Evolutionary conservation across 805 yeast genomes (phyloP).

Genomic region (Candida dajiaensis): DNA sequence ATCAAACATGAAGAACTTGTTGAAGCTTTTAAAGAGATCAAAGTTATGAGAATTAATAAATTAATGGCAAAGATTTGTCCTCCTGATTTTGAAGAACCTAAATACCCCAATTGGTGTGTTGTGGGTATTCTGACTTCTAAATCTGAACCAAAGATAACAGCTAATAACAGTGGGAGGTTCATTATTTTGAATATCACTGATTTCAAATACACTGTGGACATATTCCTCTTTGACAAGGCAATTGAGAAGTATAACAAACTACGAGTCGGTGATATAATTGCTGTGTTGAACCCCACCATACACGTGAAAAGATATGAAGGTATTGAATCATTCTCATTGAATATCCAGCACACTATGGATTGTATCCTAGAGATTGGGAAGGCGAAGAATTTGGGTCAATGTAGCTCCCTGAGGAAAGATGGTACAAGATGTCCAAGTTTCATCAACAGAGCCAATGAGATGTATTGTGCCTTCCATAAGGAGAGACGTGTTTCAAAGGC

Average conservation of each 20-base stretch:
- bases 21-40: conserved; percentile 38
- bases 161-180: conserved; percentile 43
- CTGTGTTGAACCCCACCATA: conserved; percentile 68
- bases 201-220: conserved; percentile 51
- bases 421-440: conserved; percentile 54
- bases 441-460: conserved; percentile 46
- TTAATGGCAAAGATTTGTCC: conserved; percentile 60
- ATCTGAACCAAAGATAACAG: conserved; percentile 42
- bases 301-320: conserved; percentile 25
- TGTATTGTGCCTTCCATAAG: conserved; percentile 67
- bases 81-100: conserved; percentile 65
- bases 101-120: conserved; percentile 70
- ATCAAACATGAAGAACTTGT: conserved; percentile 32
- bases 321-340: conserved; percentile 43
- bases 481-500: conserved; percentile 48
- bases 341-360: conserved; percentile 43
- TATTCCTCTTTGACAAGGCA: conserved; percentile 62
- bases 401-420: conserved; percentile 42
- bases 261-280: conserved; percentile 67
- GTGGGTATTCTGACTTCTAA: conserved; percentile 65
- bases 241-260: conserved; percentile 70
- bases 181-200: conserved; percentile 62
- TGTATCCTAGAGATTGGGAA: conserved; percentile 70
- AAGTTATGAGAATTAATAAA: conserved; percentile 51
- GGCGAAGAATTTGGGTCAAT: conserved; percentile 60